These are phyloP conservation scores for Rhododendron mucronatum DNA, from an alignment of 148 eudicot species.

Conservation along the genomic window DNA sequence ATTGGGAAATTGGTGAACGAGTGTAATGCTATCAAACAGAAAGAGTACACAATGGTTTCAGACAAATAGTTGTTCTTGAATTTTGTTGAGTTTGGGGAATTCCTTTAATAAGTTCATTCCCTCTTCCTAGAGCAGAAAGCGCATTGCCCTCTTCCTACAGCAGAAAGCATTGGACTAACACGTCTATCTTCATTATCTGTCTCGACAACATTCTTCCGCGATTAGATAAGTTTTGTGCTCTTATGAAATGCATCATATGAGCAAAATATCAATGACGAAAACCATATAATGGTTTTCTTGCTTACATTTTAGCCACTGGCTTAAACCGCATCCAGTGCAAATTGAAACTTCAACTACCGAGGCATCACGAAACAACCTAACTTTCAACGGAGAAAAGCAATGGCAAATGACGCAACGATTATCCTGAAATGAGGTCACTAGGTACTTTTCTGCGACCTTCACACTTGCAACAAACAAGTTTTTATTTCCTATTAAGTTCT, in stretches of 20 bases:
- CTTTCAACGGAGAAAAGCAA: not conserved
- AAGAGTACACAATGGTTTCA: not conserved
- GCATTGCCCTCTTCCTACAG: not conserved
- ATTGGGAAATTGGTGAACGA: not conserved
- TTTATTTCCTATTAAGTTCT: not conserved
- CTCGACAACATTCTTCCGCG: not conserved
- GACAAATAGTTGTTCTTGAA: not conserved
- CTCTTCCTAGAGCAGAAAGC: not conserved
- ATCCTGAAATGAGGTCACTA: not conserved
- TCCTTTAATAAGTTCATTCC: not conserved
- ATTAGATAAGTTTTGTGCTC: not conserved
- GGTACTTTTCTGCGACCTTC: not conserved
- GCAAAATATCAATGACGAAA: not conserved
- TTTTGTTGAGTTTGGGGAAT: not conserved
- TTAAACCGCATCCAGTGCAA: not conserved
- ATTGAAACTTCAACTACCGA: not conserved
- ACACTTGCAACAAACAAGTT: not conserved
- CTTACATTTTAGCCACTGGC: not conserved
- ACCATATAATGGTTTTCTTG: not conserved
- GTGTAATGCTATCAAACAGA: not conserved
- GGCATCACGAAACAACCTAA: not conserved
- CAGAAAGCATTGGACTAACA: not conserved
- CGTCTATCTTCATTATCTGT: not conserved
- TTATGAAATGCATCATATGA: not conserved
- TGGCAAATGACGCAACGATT: not conserved